Evolutionary conservation across 257 asterid genomes (phyloP).

Genomic region (Haberlea rhodopensis): DNA sequence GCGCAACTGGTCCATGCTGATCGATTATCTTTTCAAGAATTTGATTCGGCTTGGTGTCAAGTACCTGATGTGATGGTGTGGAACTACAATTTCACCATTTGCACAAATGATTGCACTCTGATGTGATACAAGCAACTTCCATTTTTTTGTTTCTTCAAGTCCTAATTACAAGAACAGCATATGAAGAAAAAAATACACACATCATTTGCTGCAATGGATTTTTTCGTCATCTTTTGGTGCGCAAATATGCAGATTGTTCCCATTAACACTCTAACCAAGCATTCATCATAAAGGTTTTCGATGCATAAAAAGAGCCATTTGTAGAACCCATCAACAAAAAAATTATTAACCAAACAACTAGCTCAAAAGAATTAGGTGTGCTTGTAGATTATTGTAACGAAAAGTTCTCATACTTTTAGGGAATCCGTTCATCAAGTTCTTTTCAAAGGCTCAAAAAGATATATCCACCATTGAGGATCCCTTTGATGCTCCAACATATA

Average conservation of each 20-base stretch:
- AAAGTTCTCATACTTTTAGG: background rate
- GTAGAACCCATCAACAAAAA: no score
- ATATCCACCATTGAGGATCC: conserved; percentile 75
- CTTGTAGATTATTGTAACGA: background rate
- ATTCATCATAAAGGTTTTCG: background rate
- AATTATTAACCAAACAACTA: no score
- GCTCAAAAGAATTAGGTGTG: background rate
- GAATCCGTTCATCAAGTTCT: conserved; percentile 11
- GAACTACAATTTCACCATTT: conserved; percentile 47
- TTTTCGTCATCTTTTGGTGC: no score
- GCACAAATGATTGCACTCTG: conserved; percentile 67
- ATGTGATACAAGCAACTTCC: conserved; percentile 37
- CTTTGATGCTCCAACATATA: conserved; percentile 87
- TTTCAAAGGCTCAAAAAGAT: conserved; percentile 65
- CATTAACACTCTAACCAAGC: no score
- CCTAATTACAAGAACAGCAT: background rate
- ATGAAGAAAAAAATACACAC: background rate
- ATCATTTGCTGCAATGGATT: no score
- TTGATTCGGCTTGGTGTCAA: conserved; percentile 43
- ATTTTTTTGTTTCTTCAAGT: conserved; percentile 20
- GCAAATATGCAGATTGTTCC: background rate
- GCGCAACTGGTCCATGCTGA: conserved; percentile 24
- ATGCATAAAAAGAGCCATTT: no score
- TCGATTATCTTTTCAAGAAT: conserved; percentile 16
- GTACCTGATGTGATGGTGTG: conserved; percentile 71